phyloP scores from a whole-genome alignment of 192 early-diverging fungal genomes.

The Gaertneriomyces sp. region DNA sequence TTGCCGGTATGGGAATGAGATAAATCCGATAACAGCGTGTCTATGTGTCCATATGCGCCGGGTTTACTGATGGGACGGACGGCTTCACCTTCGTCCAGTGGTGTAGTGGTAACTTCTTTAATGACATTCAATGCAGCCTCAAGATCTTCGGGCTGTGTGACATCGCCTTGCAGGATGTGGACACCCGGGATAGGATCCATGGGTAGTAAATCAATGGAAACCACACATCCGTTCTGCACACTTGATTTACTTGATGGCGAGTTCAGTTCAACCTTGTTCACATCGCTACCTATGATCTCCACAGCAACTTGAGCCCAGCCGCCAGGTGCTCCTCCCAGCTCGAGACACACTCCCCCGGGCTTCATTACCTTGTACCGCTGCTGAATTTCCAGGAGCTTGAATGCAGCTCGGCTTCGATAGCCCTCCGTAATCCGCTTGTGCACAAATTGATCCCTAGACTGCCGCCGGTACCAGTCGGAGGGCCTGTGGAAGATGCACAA shows the following conservation, averaged over 20 bases:
- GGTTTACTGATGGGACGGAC: not conserved
- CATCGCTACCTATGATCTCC: not conserved
- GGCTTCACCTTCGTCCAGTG: not conserved
- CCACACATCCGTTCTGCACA: constrained; percentile 39
- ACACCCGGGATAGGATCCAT: constrained; percentile 67
- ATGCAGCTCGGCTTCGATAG: constrained; percentile 70
- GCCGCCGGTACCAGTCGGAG: constrained; percentile 61
- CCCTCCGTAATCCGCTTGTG: constrained; percentile 49
- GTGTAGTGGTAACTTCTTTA: constrained; percentile 3
- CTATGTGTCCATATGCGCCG: constrained; percentile 9
- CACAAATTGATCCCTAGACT: constrained; percentile 68
- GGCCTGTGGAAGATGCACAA: constrained; percentile 4
- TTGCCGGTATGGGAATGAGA: constrained; percentile 74
- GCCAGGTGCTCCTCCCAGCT: constrained; percentile 73
- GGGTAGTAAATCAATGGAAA: constrained; percentile 69
- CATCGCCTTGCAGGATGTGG: constrained; percentile 64
- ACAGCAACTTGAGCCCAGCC: constrained; percentile 73
- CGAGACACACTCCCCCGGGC: constrained; percentile 29
- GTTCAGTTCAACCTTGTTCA: not conserved
- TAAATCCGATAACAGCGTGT: constrained; percentile 66
- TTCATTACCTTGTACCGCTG: constrained; percentile 23
- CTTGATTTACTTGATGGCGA: not conserved
- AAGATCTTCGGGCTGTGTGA: constrained; percentile 46
- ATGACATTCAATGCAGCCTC: constrained; percentile 10
- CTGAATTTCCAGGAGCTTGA: constrained; percentile 60